phyloP scores from a whole-genome alignment of 768 basidiomycete species.

The Suillus americanus region DNA sequence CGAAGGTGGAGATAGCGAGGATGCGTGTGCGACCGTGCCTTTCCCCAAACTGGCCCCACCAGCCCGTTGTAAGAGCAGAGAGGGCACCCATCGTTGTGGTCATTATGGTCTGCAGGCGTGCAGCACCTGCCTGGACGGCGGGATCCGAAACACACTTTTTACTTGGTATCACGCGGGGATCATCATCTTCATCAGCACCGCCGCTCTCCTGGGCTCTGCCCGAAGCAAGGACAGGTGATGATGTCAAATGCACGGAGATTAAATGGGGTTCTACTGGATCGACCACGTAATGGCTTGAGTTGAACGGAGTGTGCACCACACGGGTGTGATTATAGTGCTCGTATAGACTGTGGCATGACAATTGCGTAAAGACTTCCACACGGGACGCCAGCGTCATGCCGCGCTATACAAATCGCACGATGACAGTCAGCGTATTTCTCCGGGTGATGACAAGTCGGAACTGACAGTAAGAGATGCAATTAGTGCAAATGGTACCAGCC shows the following conservation, averaged over 20 bases:
- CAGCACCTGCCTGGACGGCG: slow-evolving; percentile 66
- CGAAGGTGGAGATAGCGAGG: slow-evolving; percentile 62
- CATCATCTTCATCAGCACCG: slow-evolving; percentile 34
- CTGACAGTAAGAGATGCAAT: slow-evolving; percentile 65
- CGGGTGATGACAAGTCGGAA: slow-evolving; percentile 9
- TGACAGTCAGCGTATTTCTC: slow-evolving; percentile 12
- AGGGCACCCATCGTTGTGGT: slow-evolving; percentile 76
- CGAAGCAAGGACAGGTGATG: slow-evolving; percentile 4
- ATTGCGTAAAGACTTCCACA: slow-evolving; percentile 76
- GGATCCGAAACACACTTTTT: slow-evolving; percentile 46
- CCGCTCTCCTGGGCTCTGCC: slow-evolving; percentile 19
- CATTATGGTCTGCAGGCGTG: slow-evolving; percentile 73
- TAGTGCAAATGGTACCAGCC: slow-evolving; percentile 74
- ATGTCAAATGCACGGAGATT: slow-evolving; percentile 14
- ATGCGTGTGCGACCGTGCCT: slow-evolving; percentile 73
- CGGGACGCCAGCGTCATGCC: slow-evolving; percentile 79
- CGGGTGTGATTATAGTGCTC: slow-evolving; percentile 41
- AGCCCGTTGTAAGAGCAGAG: slow-evolving; percentile 80
- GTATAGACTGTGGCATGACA: slow-evolving; percentile 65
- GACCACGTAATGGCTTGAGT: slow-evolving; percentile 7
- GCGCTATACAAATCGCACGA: slow-evolving; percentile 43
- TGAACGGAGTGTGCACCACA: background rate
- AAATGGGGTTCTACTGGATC: slow-evolving; percentile 12
- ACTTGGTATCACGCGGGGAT: slow-evolving; percentile 37
- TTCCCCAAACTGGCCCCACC: slow-evolving; percentile 85